Percentiles rank a stretch among this genome's conserved stretches.
These are phyloP conservation scores for Heliosperma pusillum DNA, from an alignment of 148 eudicot genomes.

Conservation along the genomic window DNA sequence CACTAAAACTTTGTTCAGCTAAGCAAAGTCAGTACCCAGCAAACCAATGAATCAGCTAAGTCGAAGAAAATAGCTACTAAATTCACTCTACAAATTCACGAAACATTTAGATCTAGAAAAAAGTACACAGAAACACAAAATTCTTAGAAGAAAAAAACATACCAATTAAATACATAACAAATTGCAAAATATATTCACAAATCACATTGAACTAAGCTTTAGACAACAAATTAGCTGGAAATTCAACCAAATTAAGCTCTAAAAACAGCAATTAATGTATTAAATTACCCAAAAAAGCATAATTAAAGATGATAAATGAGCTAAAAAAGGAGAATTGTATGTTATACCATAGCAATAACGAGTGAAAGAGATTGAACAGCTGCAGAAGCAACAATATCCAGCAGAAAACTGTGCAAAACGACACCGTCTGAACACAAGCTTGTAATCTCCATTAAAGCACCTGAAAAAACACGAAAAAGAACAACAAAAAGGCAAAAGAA, in stretches of 20 bases:
- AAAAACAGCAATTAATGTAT: neutral
- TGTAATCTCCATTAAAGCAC: conserved; percentile 21
- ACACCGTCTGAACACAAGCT: conserved; percentile 21
- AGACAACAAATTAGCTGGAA: conserved; percentile 3
- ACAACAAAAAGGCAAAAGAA: neutral
- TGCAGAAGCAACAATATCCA: conserved; percentile 18
- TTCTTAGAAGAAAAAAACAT: neutral
- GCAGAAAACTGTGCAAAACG: conserved; percentile 20
- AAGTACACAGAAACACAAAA: neutral
- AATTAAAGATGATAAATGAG: conserved; percentile 3
- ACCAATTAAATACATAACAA: neutral
- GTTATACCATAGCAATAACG: conserved; percentile 24
- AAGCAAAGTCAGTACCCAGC: neutral
- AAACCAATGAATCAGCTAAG: neutral
- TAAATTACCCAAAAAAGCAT: neutral
- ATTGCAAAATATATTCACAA: neutral
- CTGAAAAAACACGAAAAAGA: conserved; percentile 10
- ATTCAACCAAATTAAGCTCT: neutral
- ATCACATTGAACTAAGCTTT: neutral
- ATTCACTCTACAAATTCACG: neutral
- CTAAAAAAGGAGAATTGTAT: neutral
- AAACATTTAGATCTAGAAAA: conserved; percentile 14
- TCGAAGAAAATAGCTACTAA: neutral
- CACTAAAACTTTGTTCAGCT: neutral
- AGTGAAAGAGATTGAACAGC: conserved; percentile 27